Conservation (phyloP, 805 yeast species). For the Ogataea neopini region DNA sequence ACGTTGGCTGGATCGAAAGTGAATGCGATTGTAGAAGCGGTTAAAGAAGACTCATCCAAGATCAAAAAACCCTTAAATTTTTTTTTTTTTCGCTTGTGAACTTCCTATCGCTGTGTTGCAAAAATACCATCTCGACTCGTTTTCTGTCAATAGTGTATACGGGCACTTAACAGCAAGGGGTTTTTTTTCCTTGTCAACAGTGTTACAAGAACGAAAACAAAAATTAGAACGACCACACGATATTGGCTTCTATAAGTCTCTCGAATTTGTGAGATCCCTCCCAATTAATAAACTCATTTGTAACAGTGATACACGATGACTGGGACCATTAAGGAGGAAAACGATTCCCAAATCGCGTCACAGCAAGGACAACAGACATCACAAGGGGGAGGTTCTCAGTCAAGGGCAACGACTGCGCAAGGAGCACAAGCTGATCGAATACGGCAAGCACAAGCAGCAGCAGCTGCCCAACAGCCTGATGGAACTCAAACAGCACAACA, state of each 20-base stretch:
- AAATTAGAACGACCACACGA: not conserved
- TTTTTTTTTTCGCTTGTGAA: no score
- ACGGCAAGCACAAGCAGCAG: slow-evolving; percentile 8
- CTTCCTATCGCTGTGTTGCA: no score
- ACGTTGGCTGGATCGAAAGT: no score
- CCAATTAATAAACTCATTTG: not conserved
- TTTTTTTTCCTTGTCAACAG: slow-evolving; percentile 1
- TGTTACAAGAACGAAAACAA: not conserved
- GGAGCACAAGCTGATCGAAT: slow-evolving; percentile 14
- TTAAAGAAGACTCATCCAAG: no score
- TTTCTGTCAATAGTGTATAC: not conserved
- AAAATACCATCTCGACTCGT: no score
- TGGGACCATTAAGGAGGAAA: slow-evolving; percentile 21
- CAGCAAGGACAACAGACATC: slow-evolving; percentile 5
- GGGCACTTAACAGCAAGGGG: not conserved
- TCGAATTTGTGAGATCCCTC: not conserved
- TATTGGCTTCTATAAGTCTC: no score
- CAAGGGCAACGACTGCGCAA: slow-evolving; percentile 15
- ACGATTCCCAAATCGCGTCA: slow-evolving; percentile 11
- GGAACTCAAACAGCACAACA: slow-evolving; percentile 8
- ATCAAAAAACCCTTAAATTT: no score
- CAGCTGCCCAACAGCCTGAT: slow-evolving; percentile 5
- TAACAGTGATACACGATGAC: slow-evolving; percentile 12
- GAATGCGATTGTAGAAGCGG: no score
- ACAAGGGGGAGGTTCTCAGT: slow-evolving; percentile 9